phyloP scores from a whole-genome alignment of 495 filamentous ascomycete genomes.

The Achaetomiella virescens region DNA sequence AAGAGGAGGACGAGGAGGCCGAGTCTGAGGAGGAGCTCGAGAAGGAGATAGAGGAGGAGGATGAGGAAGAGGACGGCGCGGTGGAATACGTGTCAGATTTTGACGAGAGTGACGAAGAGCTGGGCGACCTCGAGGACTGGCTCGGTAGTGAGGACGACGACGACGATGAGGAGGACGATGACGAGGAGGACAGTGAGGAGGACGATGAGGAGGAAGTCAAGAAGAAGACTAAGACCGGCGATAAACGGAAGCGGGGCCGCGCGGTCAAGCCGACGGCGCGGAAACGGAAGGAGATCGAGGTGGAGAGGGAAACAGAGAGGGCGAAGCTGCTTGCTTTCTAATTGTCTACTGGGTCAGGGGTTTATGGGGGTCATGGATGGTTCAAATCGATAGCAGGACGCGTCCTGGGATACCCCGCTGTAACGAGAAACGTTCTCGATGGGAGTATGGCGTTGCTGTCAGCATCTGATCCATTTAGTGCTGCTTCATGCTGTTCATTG shows the following conservation, averaged over 20 bases:
- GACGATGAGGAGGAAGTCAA: constrained; percentile 34
- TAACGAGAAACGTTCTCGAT: no score
- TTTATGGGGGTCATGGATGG: background rate
- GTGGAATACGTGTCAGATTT: constrained; percentile 78
- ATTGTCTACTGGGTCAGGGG: background rate
- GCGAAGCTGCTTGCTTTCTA: constrained; percentile 40
- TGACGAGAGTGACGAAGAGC: constrained; percentile 49
- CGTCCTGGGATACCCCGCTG: background rate
- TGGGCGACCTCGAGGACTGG: constrained; percentile 47
- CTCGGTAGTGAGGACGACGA: constrained; percentile 44
- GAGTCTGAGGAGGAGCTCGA: constrained; percentile 60
- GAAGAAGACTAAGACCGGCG: constrained; percentile 47
- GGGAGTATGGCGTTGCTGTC: no score
- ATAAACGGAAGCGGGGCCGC: constrained; percentile 61
- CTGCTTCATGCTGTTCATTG: no score
- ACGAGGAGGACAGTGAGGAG: constrained; percentile 40
- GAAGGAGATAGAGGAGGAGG: constrained; percentile 62
- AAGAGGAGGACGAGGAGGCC: constrained; percentile 71
- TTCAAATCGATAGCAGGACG: background rate
- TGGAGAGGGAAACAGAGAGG: constrained; percentile 54
- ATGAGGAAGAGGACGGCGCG: constrained; percentile 58
- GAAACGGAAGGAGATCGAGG: constrained; percentile 69
- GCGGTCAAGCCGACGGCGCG: constrained; percentile 53
- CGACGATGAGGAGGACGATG: constrained; percentile 42
- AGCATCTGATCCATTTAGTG: no score